Evolutionary conservation across 148 eudicot species (phyloP).

Genomic region (Fagopyrum homotropicum): DNA sequence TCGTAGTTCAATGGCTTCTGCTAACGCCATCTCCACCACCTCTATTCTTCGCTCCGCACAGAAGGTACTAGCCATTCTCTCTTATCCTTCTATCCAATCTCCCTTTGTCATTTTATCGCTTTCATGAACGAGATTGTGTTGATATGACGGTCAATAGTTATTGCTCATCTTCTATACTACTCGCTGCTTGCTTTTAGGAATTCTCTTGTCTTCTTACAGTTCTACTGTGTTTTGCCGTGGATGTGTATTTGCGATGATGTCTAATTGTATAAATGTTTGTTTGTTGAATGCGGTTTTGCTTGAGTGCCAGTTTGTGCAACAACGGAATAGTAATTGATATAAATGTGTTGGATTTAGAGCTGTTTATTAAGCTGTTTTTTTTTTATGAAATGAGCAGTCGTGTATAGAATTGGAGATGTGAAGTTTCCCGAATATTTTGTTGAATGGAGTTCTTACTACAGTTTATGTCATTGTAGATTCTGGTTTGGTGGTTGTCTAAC

Average conservation of each 20-base stretch:
- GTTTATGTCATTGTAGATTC: background rate
- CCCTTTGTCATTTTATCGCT: background rate
- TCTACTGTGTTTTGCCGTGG: background rate
- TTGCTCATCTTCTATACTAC: background rate
- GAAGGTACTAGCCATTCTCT: constrained; percentile 26
- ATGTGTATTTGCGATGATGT: background rate
- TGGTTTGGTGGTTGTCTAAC: background rate
- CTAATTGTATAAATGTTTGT: background rate
- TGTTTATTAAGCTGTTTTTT: background rate
- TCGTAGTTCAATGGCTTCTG: constrained; percentile 57
- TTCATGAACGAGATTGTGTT: background rate
- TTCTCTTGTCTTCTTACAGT: background rate
- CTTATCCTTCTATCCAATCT: background rate
- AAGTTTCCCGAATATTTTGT: background rate
- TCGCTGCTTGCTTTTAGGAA: background rate
- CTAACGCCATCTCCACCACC: constrained; percentile 71
- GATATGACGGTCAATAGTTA: background rate
- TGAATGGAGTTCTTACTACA: background rate
- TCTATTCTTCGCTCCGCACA: constrained; percentile 57
- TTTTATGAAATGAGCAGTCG: background rate
- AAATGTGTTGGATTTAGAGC: background rate
- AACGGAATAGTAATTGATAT: background rate
- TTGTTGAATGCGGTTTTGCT: background rate
- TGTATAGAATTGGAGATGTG: no score
- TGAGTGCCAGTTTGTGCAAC: background rate